Evolutionary conservation across 2,329 filamentous ascomycete genomes (phyloP).

Genomic region (Fusarium acutatum): DNA sequence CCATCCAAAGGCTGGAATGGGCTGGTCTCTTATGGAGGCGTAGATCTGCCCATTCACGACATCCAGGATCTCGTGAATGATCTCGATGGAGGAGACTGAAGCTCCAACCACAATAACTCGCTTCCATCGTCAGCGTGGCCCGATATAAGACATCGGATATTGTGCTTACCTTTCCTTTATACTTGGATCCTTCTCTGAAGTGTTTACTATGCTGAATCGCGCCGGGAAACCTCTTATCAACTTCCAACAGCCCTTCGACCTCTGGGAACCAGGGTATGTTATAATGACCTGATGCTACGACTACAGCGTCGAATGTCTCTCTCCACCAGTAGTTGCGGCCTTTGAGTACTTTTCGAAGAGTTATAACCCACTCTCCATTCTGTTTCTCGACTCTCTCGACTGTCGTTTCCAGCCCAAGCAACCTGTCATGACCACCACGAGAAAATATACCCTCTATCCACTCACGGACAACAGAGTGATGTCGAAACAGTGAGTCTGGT

Average conservation of each 20-base stretch:
- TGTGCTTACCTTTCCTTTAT: constrained; percentile 1
- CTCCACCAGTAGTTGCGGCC: constrained; percentile 26
- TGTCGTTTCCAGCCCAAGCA: constrained; percentile 15
- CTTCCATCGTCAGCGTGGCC: neutral
- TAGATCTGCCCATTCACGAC: neutral
- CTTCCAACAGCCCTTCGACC: constrained; percentile 7
- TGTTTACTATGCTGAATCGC: constrained; percentile 22
- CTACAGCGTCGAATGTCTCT: constrained; percentile 21
- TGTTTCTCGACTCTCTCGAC: constrained; percentile 11
- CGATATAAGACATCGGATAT: rapidly evolving
- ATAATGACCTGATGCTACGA: constrained; percentile 24
- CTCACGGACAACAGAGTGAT: constrained; percentile 16
- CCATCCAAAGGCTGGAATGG: constrained; percentile 17
- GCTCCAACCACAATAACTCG: constrained; percentile 23
- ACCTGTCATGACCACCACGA: neutral
- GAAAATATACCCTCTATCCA: constrained; percentile 19
- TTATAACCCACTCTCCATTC: constrained; percentile 6
- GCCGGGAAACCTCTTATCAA: neutral
- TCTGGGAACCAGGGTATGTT: constrained; percentile 28
- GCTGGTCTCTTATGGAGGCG: constrained; percentile 12
- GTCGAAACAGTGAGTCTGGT: neutral
- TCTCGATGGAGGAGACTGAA: constrained; percentile 19
- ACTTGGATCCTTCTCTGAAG: neutral
- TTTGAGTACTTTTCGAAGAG: constrained; percentile 9
- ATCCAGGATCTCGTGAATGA: constrained; percentile 21